Evolutionary conservation across 345 rosid genomes (phyloP), one percentile per base, ranked within the genome.

Genomic region (Diplotaxis tenuifolia): DNA sequence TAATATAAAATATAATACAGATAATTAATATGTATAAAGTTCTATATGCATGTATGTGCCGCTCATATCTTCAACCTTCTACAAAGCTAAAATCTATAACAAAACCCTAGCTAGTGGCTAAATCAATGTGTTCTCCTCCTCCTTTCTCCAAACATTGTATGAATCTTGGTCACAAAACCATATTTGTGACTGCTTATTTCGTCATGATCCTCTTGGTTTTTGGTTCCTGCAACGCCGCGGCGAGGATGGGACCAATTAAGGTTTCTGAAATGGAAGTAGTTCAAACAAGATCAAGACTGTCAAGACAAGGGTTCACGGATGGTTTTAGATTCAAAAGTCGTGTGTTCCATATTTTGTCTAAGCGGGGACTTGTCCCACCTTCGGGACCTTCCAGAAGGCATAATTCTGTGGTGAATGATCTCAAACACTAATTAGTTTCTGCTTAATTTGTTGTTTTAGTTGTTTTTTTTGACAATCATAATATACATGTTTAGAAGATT

Each of bases 341-440:
- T 75, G 56, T 80, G 74, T 88, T 91, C 82, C 84, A 84, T 75
- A 83, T 74, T 82, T 67, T 85, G 25, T 96, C 98, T n/a, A 91
- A 89, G 75, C 86, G 88, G 12, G 72, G 74, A 3, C 83, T 82
- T 6, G 72, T 91, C 14, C 97, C 97, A 9, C 96, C 98, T 64
- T 93, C 97, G 1, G 96, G 83, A 56, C 98, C 97, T 7, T 93
- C 98, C 19, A 86, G 62, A 71, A 74, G 87, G 53, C 97, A 93
- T 83, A 93, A 93, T 79, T 76, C 80, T 2, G 73, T 67, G 40
- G 79, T 28, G 60, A 19, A 75, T 75, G 55, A 61, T 68, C 59
- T 68, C 70, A 54, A 69, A 69, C 32, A 68, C 54, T 75, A 61
- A 38, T 54, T 50, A 18, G 6, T 22, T 47, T 15, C 20, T n/a